phyloP scores from a whole-genome alignment of 441 rosid genomes.

The Sinapis alba region DNA sequence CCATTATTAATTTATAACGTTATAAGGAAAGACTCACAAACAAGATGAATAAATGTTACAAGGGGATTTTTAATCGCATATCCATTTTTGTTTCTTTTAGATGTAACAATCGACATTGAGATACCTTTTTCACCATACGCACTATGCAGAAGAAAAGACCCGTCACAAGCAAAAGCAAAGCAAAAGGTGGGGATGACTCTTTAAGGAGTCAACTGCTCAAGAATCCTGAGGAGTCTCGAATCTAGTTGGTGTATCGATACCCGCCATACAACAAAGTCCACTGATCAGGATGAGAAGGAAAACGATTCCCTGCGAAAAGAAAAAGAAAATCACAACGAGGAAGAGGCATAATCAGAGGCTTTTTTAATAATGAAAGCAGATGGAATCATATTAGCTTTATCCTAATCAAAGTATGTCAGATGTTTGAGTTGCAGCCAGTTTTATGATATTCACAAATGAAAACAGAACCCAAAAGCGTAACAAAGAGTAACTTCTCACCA shows the following conservation, averaged over 20 bases:
- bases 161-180: slow-evolving; percentile 37
- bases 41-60: slow-evolving; percentile 45
- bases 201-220: slow-evolving; percentile 40
- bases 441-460: not conserved
- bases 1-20: slow-evolving; percentile 48
- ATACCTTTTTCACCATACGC: slow-evolving; percentile 33
- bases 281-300: slow-evolving; percentile 84
- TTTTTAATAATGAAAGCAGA: not conserved
- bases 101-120: slow-evolving; percentile 25
- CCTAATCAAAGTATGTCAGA: not conserved
- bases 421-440: slow-evolving; percentile 4
- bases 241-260: slow-evolving; percentile 90
- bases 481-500: slow-evolving; percentile 47
- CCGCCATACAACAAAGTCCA: slow-evolving; percentile 97
- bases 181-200: slow-evolving; percentile 32
- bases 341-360: too few species aligned
- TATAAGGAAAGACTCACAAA: slow-evolving; percentile 33
- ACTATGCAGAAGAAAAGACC: slow-evolving; percentile 38
- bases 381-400: not conserved
- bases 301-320: slow-evolving; percentile 68
- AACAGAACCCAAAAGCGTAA: not conserved
- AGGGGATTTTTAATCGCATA: slow-evolving; percentile 28
- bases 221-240: slow-evolving; percentile 92
- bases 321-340: not conserved
- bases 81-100: slow-evolving; percentile 20